Conservation (phyloP, 1,284 basidiomycete genomes). For the Pholiota adiposa region DNA sequence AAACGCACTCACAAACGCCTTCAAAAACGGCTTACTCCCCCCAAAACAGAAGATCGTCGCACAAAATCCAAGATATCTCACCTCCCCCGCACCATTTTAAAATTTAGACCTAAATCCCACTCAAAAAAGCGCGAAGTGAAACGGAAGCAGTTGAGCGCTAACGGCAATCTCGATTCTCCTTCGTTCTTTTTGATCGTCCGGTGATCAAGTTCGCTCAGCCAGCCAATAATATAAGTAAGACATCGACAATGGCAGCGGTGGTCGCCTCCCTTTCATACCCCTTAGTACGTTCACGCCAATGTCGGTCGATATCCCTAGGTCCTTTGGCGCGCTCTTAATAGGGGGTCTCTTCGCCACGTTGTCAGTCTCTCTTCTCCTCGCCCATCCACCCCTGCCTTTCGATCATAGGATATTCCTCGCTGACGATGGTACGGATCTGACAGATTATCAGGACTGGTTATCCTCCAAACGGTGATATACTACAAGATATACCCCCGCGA, state of each 20-base stretch:
- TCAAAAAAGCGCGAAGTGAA: no score
- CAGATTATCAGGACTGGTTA: slow-evolving; percentile 40
- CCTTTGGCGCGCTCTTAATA: slow-evolving; percentile 38
- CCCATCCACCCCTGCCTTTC: no score
- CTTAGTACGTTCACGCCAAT: neutral
- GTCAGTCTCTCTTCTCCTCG: slow-evolving; percentile 21
- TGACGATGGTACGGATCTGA: neutral
- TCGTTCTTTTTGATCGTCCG: slow-evolving; percentile 9
- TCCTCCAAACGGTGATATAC: slow-evolving; percentile 38
- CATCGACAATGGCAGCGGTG: neutral
- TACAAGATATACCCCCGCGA: slow-evolving; percentile 39
- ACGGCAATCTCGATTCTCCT: slow-evolving; percentile 21
- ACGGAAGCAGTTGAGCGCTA: no score
- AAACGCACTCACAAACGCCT: neutral
- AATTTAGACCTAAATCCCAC: no score
- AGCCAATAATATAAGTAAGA: slow-evolving; percentile 13
- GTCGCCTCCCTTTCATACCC: neutral
- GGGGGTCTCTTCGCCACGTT: slow-evolving; percentile 37
- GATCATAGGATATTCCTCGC: no score
- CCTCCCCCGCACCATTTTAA: no score
- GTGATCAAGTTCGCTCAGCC: slow-evolving; percentile 32
- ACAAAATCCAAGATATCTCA: no score
- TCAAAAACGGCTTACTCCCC: neutral
- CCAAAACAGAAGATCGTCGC: neutral
- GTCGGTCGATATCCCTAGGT: slow-evolving; percentile 27